Evolutionary conservation across 345 rosid genomes (phyloP), one percentile per base, ranked within the genome.

Genomic region (Linum trigynum): DNA sequence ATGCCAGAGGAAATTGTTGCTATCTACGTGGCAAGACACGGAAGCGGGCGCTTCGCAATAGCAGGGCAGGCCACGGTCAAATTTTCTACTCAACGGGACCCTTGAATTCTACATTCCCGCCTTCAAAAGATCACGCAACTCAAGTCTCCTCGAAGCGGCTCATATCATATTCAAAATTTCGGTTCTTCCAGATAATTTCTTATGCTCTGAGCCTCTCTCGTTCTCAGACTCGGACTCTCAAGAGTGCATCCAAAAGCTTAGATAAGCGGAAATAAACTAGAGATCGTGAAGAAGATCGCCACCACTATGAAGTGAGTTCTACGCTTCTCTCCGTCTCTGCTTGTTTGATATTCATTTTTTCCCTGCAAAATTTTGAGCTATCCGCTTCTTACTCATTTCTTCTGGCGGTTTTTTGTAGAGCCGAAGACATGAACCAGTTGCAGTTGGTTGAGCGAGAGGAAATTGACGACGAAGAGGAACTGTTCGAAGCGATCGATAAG

Each of bases 401-500:
- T 60, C 69, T 57, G 23, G 40, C 59, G 53, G 32, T 55, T 65
- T 17, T 60, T 64, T 23, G 32, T 74, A 84, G 96, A 82, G 76
- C 90, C 57, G 92, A 86, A 80, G 88, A 84, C 57, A 74, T 75
- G 60, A 83, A 76, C 65, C 90, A 86, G 80, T 64, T 83, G 65
- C 89, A 86, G 86, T 84, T 89, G 60, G 82, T 86, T 58, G 87
- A 83, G 65, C 87, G 91, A 51, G 89, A 83, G 67, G 85, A 85
- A 4, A 65, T 83, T 5, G 87, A 82, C 38, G 94, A 81, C 55
- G 92, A 86, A 68, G 94, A 85, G 5, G 89, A 86, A 51, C 58
- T 89, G 64, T 85, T 86, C 67, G 96, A 86, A 81, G 86, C 83
- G 51, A 86, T 89, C 45, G 91, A 89, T 74, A 89, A 86, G 75